These are phyloP conservation scores for Fusarium neocosmosporiellum DNA, from an alignment of 2,329 filamentous ascomycete genomes.

Conservation along the genomic window DNA sequence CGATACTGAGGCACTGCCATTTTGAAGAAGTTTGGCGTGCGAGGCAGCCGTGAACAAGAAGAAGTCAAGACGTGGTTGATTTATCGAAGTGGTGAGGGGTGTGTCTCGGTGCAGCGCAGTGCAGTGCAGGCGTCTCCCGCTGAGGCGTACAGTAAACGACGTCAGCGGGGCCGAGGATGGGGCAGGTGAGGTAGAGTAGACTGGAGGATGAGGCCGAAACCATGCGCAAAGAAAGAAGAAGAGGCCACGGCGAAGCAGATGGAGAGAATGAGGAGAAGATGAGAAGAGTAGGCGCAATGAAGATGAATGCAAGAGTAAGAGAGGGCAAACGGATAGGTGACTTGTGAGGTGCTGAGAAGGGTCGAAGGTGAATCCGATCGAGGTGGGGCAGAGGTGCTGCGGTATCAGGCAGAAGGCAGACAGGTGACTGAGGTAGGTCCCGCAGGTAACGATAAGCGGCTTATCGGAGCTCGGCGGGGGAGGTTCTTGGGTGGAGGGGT, in stretches of 20 bases:
- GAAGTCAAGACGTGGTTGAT: constrained; percentile 4
- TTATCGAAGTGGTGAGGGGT: constrained; percentile 24
- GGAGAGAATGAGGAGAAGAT: constrained; percentile 13
- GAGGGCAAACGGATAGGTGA: constrained; percentile 14
- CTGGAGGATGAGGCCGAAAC: neutral
- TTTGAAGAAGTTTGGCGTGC: neutral
- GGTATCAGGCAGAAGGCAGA: constrained; percentile 44
- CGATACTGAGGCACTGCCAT: constrained; percentile 42
- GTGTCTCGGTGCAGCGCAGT: neutral
- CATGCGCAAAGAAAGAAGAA: constrained; percentile 1
- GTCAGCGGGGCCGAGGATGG: constrained; percentile 28
- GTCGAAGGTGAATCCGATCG: constrained; percentile 40
- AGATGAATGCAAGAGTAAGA: constrained; percentile 16
- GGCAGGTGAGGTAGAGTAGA: constrained; percentile 4
- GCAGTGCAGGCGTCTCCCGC: constrained; percentile 22
- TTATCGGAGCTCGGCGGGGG: constrained; percentile 42
- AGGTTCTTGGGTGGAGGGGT: constrained; percentile 12
- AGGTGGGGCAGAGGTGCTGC: constrained; percentile 48
- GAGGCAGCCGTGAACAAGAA: constrained; percentile 1
- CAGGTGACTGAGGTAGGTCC: constrained; percentile 30
- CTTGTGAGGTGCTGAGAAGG: constrained; percentile 37
- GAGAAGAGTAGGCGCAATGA: constrained; percentile 14
- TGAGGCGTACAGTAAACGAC: constrained; percentile 21
- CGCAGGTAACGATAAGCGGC: constrained; percentile 46
- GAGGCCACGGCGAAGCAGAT: neutral